Base-by-base conservation (phyloP, 495 filamentous ascomycete genomes). In the Copromyces sp. region DNA sequence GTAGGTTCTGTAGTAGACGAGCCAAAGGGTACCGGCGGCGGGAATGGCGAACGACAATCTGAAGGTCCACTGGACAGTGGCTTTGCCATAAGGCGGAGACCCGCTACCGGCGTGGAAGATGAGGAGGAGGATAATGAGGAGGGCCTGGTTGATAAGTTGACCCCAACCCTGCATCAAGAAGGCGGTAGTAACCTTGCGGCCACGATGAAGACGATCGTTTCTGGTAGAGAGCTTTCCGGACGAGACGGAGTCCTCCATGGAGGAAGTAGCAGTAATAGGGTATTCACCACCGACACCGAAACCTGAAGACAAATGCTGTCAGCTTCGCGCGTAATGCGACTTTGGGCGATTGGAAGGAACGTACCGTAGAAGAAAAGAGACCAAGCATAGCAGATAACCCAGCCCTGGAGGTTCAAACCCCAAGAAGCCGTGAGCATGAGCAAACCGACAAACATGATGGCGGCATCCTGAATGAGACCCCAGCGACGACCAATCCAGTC, bases 91-190 rank as follows among this genome's bases (percentile, higher is more conserved):
- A 0, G 93, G 92, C 47, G 89, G 86, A 77, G 88, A 87, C 38
- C 91, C 91, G 72, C 81, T 85, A 68, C 89, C 89, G 75, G 90
- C 89, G 86, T 95, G 91, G 86, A 95, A 92, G 78, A 92, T 89
- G 40, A 96, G 83, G 45, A 97, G 85, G 39, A 93, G 83, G 59
- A 97, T 77, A 76, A 97, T 96, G 61, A 97, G 86, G 68, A 95
- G 80, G 72, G 89, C 89, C 81, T 97, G 94, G 87, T 97, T 97
- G 83, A 91, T 85, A 78, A 97, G 91, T 80, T 97, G 94, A 77
- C 94, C 94, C 94, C 94, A 97, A 68, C 94, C 94, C 80, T 97
- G 94, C 94, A 97, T 97, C 83, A 97, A 83, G 84, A 97, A 97
- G 40, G 94, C 94, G 80, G 89, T 91, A 69, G 93, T 95, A 77